These are phyloP conservation scores for Osmanthus fragrans DNA, from an alignment of 257 asterid species.

Conservation along the genomic window DNA sequence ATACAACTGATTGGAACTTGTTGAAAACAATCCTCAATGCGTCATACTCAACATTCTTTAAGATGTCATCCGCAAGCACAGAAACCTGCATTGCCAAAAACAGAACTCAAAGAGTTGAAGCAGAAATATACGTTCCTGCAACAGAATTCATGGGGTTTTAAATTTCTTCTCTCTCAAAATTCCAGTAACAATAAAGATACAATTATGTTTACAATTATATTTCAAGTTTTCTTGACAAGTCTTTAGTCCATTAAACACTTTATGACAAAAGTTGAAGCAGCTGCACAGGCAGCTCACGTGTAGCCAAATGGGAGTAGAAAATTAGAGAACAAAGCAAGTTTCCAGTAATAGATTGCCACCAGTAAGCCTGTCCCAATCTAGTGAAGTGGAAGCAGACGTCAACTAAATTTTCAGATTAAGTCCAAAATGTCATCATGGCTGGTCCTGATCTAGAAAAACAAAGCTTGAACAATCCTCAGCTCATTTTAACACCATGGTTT, in stretches of 20 bases:
- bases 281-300: not conserved
- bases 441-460: not conserved
- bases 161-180: not conserved
- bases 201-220: not conserved
- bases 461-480: not conserved
- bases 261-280: not conserved
- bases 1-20: slow-evolving; percentile 88
- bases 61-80: slow-evolving; percentile 93
- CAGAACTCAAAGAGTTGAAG: not conserved
- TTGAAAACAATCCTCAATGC: slow-evolving; percentile 83
- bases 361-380: not conserved
- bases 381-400: not conserved
- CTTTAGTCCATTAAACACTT: not conserved
- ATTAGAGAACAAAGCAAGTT: not conserved
- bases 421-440: not conserved
- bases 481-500: not conserved
- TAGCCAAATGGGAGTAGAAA: not conserved
- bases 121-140: not conserved
- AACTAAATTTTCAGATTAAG: not conserved
- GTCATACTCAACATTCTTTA: slow-evolving; percentile 88
- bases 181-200: not conserved
- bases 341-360: not conserved
- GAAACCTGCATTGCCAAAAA: slow-evolving; percentile 64
- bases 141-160: not conserved
- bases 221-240: not conserved